These are phyloP conservation scores for Trichosporon ovoides DNA, from an alignment of 1,284 basidiomycete species.

Conservation along the genomic window DNA sequence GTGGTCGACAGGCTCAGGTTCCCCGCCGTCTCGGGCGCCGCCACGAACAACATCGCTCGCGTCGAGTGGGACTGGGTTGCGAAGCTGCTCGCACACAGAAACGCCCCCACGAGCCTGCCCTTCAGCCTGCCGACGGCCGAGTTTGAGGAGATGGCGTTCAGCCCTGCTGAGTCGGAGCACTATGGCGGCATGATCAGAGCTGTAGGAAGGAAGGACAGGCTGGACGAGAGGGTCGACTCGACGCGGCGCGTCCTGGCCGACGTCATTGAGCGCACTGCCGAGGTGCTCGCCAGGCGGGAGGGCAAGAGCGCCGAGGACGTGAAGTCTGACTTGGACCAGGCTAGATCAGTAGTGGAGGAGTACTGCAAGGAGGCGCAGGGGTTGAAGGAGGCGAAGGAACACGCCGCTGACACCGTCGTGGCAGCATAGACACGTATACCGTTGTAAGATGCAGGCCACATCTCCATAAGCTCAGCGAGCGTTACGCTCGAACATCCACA, in stretches of 20 bases:
- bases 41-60: neutral
- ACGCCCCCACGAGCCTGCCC: neutral
- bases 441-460: too few relatives aligned
- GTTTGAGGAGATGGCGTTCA: neutral
- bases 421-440: too few relatives aligned
- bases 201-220: neutral
- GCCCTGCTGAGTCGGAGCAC: neutral
- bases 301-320: neutral
- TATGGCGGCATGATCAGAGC: neutral
- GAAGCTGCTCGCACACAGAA: neutral
- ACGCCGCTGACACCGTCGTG: too few relatives aligned
- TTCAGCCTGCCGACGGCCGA: neutral
- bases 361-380: too few relatives aligned
- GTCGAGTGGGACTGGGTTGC: slow-evolving; percentile 7
- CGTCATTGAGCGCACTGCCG: neutral
- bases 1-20: neutral
- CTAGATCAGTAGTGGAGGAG: neutral
- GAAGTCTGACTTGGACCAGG: neutral
- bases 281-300: neutral
- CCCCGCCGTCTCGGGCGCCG: neutral
- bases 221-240: neutral
- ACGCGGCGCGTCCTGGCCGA: neutral
- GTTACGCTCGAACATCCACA: too few relatives aligned
- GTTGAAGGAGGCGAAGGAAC: too few relatives aligned
- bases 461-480: too few relatives aligned